Evolutionary conservation across 139 green algal species (phyloP), one percentile per base, ranked within the genome.

Genomic region (Nannochloris sp.): DNA sequence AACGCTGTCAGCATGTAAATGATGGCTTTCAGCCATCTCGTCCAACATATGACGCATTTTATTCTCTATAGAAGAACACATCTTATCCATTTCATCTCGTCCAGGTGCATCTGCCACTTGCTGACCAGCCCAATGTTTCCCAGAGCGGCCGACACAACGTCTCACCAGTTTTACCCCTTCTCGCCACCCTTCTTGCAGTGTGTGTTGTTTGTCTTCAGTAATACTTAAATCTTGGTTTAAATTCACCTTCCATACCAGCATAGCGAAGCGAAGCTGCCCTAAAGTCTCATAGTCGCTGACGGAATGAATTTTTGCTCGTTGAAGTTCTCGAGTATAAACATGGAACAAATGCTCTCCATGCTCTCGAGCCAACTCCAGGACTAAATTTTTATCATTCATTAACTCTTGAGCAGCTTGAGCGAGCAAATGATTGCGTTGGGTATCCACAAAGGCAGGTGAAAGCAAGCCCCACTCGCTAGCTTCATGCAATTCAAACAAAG

Each of bases 211-310:
- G 48, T 68, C 61, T 54, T 60, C 23, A 25, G 37, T 5, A 34
- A 72, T 30, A 1, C 32, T 42, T 7, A 58, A 15, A 35, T 75
- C 68, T 4, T 60, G 51, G 37, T 51, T 39, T 31, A 76, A 59
- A 48, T 64, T 65, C 3, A 33, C 34, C 5, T 54, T 65, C 69
- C 69, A 76, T 8, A 72, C 69, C 23, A 76, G 65, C 51, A 75
- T 25, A 2, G 33, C 69, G 59, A 68, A 76, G 23, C 57, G 47
- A n/a, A 76, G 69, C 36, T 76, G 60, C 34, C 64, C 69, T 37
- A 72, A 33, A 3, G 23, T 42, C 36, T 76, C 69, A 44, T 76
- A 76, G 39, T 76, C 69, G 9, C n/a, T 31, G 0, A 74, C 14
- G 3, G 62, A 58, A 65, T 27, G 38, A 34, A 19, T 39, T 36